A percentile compares a stretch with the other conserved stretches of the same genome.
phyloP scores from a whole-genome alignment of 495 filamentous ascomycete genomes.

The Penicillium mononematosum region DNA sequence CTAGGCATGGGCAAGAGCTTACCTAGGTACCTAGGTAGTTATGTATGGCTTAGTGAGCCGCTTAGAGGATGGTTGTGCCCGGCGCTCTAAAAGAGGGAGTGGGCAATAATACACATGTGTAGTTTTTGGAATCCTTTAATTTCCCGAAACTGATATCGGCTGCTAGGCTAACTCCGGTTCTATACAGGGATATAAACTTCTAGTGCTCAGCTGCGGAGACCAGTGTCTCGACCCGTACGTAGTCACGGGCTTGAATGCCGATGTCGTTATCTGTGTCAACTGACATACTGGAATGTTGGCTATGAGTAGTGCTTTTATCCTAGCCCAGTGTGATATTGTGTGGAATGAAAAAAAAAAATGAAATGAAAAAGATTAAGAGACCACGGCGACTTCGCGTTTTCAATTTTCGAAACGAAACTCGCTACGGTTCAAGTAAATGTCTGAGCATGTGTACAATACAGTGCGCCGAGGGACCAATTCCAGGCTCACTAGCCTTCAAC shows the following conservation, averaged over 20 bases:
- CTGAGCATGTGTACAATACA: conserved; percentile 4
- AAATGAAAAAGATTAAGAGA: too few species aligned
- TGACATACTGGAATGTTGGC: not conserved
- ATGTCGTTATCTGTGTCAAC: not conserved
- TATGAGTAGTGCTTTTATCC: not conserved
- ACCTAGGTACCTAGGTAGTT: too few species aligned
- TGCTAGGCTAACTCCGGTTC: not conserved
- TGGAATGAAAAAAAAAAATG: not conserved
- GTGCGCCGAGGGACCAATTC: not conserved
- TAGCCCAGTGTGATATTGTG: not conserved
- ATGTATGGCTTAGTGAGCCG: too few species aligned
- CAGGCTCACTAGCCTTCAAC: conserved; percentile 43
- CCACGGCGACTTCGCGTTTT: not conserved
- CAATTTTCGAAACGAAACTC: not conserved
- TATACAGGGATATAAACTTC: not conserved
- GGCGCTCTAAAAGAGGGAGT: too few species aligned
- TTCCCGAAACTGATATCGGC: too few species aligned
- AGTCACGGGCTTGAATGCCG: not conserved
- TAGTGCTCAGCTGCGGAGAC: not conserved
- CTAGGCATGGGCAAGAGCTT: too few species aligned
- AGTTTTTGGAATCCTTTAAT: too few species aligned
- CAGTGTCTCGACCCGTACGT: not conserved
- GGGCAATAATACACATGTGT: too few species aligned
- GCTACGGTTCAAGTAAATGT: not conserved
- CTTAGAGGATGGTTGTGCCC: too few species aligned